Evolutionary conservation across 225 moss, liverwort and hornwort species (phyloP).

Genomic region (Polytrichum formosum): DNA sequence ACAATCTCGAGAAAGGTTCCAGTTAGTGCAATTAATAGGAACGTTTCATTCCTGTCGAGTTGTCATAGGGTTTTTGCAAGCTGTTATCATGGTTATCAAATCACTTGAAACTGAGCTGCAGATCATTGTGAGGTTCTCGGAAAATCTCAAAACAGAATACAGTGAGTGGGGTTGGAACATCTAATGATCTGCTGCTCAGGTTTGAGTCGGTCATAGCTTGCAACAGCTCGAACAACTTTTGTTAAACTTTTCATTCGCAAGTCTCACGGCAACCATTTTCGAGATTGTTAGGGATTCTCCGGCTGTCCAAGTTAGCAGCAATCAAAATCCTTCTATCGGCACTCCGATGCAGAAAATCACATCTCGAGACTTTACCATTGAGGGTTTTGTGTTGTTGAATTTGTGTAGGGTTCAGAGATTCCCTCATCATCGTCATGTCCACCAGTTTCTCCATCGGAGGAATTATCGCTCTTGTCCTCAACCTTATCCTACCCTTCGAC

Average conservation of each 20-base stretch:
- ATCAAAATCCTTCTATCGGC: background rate
- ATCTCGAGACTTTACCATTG: background rate
- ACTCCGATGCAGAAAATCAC: background rate
- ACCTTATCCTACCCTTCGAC: constrained; percentile 67
- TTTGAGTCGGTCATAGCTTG: background rate
- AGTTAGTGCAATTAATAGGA: too few relatives aligned
- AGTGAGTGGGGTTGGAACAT: background rate
- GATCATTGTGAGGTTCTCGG: background rate
- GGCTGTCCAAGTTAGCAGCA: too few relatives aligned
- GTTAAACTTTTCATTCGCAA: too few relatives aligned
- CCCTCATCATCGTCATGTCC: constrained; percentile 67
- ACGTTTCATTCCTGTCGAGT: too few relatives aligned
- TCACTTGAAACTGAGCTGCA: background rate
- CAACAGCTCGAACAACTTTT: too few relatives aligned
- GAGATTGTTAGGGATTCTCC: too few relatives aligned
- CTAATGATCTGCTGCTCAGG: background rate
- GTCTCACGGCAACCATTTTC: too few relatives aligned
- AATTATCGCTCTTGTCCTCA: constrained; percentile 70
- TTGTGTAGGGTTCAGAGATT: constrained; percentile 75
- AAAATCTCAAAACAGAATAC: background rate
- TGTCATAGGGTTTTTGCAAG: too few relatives aligned
- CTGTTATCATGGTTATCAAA: background rate
- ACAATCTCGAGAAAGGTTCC: too few relatives aligned
- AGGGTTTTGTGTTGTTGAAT: background rate
- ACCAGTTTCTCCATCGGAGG: constrained; percentile 91